These are phyloP conservation scores for Suillus bovinus DNA, from an alignment of 768 basidiomycete species.

Conservation along the genomic window DNA sequence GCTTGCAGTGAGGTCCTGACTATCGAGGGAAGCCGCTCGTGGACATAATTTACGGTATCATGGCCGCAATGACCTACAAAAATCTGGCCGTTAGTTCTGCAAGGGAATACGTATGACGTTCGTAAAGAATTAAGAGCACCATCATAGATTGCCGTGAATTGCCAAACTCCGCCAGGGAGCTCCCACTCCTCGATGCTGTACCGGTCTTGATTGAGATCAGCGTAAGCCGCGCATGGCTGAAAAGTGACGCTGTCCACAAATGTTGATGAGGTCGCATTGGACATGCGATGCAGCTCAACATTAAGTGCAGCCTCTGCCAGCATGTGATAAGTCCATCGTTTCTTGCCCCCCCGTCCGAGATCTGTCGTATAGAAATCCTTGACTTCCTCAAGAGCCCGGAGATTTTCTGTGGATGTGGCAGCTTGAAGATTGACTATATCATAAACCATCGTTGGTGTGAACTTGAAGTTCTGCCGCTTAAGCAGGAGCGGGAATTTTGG, in stretches of 20 bases:
- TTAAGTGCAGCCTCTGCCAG: conserved; percentile 43
- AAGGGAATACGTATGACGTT: conserved; percentile 2
- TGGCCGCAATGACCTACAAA: conserved; percentile 48
- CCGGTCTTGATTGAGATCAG: conserved; percentile 43
- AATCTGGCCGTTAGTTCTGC: conserved; percentile 14
- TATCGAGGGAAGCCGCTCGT: conserved; percentile 40
- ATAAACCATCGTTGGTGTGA: conserved; percentile 25
- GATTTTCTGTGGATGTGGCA: conserved; percentile 47
- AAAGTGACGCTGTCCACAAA: conserved; percentile 42
- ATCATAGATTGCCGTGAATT: conserved; percentile 48
- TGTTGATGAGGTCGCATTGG: conserved; percentile 34
- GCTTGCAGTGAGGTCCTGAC: conserved; percentile 40
- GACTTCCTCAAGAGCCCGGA: conserved; percentile 53
- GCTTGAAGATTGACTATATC: conserved; percentile 43
- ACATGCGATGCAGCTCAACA: conserved; percentile 39
- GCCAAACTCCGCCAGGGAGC: conserved; percentile 42
- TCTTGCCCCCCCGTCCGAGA: conserved; percentile 51
- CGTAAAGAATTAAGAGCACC: conserved; percentile 27
- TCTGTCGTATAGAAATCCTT: conserved; percentile 53
- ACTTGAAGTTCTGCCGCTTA: not conserved
- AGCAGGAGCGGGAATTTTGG: not conserved
- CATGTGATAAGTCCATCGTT: conserved; percentile 54
- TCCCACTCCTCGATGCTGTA: conserved; percentile 42
- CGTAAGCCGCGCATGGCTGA: conserved; percentile 42
- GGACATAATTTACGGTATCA: conserved; percentile 47